Evolutionary conservation across 345 rosid genomes (phyloP), one percentile per base, ranked within the genome.

Genomic region (Lepidium africanum): DNA sequence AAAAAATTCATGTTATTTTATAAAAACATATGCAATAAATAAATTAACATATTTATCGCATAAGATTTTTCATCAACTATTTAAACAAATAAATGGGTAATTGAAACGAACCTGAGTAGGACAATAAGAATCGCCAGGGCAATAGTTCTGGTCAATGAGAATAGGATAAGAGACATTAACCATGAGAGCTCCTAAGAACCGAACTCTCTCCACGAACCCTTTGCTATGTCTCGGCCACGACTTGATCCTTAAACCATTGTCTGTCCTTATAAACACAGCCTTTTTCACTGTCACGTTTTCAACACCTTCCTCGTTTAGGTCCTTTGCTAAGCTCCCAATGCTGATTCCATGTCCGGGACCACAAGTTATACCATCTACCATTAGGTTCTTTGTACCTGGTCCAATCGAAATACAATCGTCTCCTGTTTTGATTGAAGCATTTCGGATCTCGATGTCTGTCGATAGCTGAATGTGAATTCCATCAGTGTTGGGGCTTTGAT

Each of bases 321-420:
- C 74, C 71, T 77, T 84, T 0, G 58, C 95, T 54, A 84, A 59
- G 62, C 86, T 84, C 33, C 91, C 87, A 38, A 84, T 86, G 76
- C 95, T 85, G 58, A 86, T 84, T 10, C 91, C 88, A 49, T 86
- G 92, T 6, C 89, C 92, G 5, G 92, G 92, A 36, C 92, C 92
- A 32, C 92, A 86, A 0, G 69, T 40, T 35, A 84, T 43, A 43
- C 73, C 58, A 67, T 84, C 83, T 30, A 86, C 74, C 84, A 84
- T 77, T 7, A 83, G 41, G 59, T 82, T 76, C 23, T 77, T 67
- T 17, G 86, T 70, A 19, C 89, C 92, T 0, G 84, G 84, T 14
- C 89, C 86, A 9, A 87, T 69, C 0, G 92, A 87, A 54, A 84
- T 53, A 56, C 92, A 84, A 38, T 86, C 92, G 25, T 86, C 89